These are phyloP conservation scores for Euryodendron excelsum DNA, from an alignment of 148 eudicot genomes.

Conservation along the genomic window DNA sequence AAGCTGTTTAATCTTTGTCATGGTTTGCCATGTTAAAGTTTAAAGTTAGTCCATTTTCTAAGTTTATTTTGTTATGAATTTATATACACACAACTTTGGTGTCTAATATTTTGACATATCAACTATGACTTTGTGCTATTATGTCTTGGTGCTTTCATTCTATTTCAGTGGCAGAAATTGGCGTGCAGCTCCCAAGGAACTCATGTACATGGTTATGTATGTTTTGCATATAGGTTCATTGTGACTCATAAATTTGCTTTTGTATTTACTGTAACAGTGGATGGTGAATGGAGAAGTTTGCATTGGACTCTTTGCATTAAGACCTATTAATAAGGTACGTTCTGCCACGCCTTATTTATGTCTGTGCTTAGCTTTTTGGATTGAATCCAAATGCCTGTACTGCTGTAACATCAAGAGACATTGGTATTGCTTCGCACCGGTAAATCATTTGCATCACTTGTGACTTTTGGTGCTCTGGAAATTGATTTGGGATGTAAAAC, in stretches of 20 bases:
- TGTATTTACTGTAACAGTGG: constrained; percentile 62
- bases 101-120: no score
- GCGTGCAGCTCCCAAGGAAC: background rate
- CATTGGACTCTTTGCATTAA: constrained; percentile 83
- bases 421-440: background rate
- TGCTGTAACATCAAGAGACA: background rate
- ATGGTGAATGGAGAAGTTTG: constrained; percentile 99
- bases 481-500: background rate
- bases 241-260: background rate
- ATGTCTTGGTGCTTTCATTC: background rate
- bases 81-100: no score
- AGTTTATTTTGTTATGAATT: no score
- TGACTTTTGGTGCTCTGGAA: background rate
- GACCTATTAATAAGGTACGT: constrained; percentile 74
- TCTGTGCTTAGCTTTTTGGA: background rate
- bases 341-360: constrained; percentile 1
- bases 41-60: no score
- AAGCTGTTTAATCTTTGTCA: no score
- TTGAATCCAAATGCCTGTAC: background rate
- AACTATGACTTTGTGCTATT: no score
- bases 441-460: background rate
- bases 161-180: background rate
- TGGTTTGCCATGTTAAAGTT: no score
- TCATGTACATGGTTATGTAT: background rate
- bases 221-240: no score